Evolutionary conservation across 805 yeast genomes (phyloP).

Genomic region (Ogataea allantospora): DNA sequence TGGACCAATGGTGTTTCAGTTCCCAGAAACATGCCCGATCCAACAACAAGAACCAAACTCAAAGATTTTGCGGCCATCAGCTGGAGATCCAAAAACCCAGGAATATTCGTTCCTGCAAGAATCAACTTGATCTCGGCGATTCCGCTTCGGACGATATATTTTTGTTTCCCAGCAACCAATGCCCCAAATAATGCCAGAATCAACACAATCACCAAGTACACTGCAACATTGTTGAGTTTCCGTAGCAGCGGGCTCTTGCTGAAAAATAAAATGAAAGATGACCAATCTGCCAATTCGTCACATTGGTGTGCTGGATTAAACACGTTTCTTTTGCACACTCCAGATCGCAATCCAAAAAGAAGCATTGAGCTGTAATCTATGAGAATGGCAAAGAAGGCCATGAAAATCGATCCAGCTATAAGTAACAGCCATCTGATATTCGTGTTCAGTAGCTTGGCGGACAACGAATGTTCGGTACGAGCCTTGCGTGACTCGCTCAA

Average conservation of each 20-base stretch:
- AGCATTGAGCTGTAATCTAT: conserved; percentile 50
- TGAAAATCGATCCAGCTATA: conserved; percentile 41
- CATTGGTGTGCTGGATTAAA: conserved; percentile 34
- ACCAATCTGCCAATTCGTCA: conserved; percentile 33
- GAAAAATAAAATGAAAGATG: conserved; percentile 32
- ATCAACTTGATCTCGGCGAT: conserved; percentile 71
- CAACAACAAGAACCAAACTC: conserved; percentile 63
- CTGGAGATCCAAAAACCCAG: conserved; percentile 48
- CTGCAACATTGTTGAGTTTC: conserved; percentile 30
- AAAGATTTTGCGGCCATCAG: conserved; percentile 55
- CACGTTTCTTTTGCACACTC: conserved; percentile 42
- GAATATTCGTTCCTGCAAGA: conserved; percentile 60
- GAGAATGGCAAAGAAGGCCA: conserved; percentile 48
- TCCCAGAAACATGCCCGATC: conserved; percentile 81
- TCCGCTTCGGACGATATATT: conserved; percentile 54
- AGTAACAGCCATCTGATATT: conserved; percentile 49
- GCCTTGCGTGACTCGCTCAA: conserved; percentile 14
- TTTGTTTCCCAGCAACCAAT: conserved; percentile 30
- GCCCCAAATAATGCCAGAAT: conserved; percentile 41
- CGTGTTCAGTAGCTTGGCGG: conserved; percentile 15
- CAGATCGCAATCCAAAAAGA: conserved; percentile 53
- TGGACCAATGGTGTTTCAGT: conserved; percentile 88
- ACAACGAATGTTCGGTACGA: conserved; percentile 1
- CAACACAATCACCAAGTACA: conserved; percentile 39
- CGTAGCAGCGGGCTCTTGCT: conserved; percentile 24